Evolutionary conservation across 371 early-diverging fungal genomes (phyloP), one percentile per base, ranked within the genome.

Genomic region (Quaeritorhiza haematococci): DNA sequence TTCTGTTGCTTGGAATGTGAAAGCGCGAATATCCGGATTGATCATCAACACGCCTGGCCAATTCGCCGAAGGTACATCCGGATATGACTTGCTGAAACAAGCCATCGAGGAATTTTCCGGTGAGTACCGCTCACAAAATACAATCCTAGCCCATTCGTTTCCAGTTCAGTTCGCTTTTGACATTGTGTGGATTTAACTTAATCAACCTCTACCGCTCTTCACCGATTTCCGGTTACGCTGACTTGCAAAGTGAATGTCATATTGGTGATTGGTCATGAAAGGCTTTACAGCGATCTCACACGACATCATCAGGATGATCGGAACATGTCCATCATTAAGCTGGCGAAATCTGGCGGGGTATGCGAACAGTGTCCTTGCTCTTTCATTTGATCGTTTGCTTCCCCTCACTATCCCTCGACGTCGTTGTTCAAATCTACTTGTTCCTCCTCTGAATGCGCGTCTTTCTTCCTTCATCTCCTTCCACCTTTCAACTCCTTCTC

Each of bases 321-420:
- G 2, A 67, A 66, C 7, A 67, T 93, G 0, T 67, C 82, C 0
- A 84, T 95, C 17, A 68, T 94, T 43, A 95, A 93, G 63, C 72
- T 96, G 23, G 72, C 89, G 2, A 95, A 94, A 63, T 92, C 94
- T 0, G 98, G 96, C 33, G 98, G 98, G 46, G 93, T 88, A 72
- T 62, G 73, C 57, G 13, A 38, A 13, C n/a, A 38, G 10, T 38
- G 46, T 21, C 21, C 10, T 10, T 6, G 21, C 21, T 6, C 21
- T 21, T 27, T 21, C n/a, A n/a, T n/a, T n/a, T n/a, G n/a, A n/a
- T n/a, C n/a, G n/a, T n/a, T n/a, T n/a, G n/a, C n/a, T n/a, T n/a
- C n/a, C n/a, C n/a, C n/a, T n/a, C n/a, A n/a, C n/a, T n/a, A n/a
- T n/a, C n/a, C n/a, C n/a, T n/a, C n/a, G n/a, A n/a, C n/a, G n/a